Evolutionary conservation across 1,284 basidiomycete species (phyloP), one percentile per base, ranked within the genome.

Genomic region (Microbotryomycetes sp.): DNA sequence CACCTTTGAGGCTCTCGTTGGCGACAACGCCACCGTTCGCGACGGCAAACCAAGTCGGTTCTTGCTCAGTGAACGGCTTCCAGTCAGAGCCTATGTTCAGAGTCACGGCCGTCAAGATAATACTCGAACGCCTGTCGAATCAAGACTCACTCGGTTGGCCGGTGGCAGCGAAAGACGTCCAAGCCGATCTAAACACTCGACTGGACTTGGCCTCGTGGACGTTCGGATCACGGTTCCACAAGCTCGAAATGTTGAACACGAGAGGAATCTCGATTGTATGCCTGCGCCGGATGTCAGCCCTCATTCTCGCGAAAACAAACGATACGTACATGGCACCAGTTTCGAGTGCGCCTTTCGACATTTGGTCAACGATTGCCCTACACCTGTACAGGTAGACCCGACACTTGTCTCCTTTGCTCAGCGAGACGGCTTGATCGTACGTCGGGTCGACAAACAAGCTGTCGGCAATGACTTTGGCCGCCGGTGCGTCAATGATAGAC

Each of bases 401-500:
- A n/a, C 18, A n/a, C 45, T 28, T 21, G 16, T 54, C 53, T 3
- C 55, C 45, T 46, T 46, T 9, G 27, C 46, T 15, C 13, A 62
- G 41, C 21, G 60, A 29, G 7, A 50, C 46, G 2, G 66, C 66
- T 23, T 60, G 59, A 15, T 65, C 56, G 46, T 46, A 62, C 1
- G 61, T 56, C 4, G 66, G 66, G 26, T 67, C 52, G 41, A 65
- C 59, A n/a, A 67, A 67, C 29, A 67, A 30, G 28, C 62, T 58
- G 46, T 65, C 66, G n/a, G 58, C 54, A 28, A 67, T 28, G 21
- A 67, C 29, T 4, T 47, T 41, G 4, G 54, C 31, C 3, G 55
- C 63, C 13, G 66, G 66, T 2, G 55, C 26, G 1, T 30, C 15
- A n/a, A 45, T 35, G 45, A 53, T 23, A 30, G 35, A n/a, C 30